Conservation (phyloP, 2,329 filamentous ascomycete species). For the Verticillium albo-atrum region DNA sequence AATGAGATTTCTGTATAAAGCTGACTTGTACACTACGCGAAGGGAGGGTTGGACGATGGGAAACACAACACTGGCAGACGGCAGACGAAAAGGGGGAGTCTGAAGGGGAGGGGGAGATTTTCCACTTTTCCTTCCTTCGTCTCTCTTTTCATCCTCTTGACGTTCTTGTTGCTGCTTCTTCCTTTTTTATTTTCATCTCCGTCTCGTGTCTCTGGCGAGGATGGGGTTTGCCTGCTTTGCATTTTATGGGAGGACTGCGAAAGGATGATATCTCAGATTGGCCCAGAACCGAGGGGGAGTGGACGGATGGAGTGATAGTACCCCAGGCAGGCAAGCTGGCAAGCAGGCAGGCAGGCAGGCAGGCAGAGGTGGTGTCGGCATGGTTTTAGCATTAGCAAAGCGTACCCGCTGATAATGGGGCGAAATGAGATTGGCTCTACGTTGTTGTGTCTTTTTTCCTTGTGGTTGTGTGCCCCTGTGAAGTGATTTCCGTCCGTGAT, state of each 20-base stretch:
- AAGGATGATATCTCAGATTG: not conserved
- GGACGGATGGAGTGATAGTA: not conserved
- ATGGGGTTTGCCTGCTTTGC: not conserved
- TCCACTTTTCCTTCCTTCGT: not conserved
- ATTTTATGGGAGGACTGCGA: not conserved
- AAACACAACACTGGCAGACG: not conserved
- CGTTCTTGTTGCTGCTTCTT: not conserved
- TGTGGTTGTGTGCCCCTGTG: not conserved
- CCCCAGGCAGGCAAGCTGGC: not conserved
- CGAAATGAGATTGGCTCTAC: not conserved
- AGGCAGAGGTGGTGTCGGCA: not conserved
- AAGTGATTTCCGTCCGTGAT: not conserved
- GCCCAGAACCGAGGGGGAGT: not conserved
- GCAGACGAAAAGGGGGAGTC: constrained; percentile 1
- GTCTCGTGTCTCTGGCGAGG: not conserved
- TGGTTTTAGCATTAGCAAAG: not conserved
- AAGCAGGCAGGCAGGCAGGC: not conserved
- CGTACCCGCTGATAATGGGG: not conserved
- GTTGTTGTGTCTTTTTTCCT: not conserved
- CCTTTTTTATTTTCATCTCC: not conserved
- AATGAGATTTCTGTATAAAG: constrained; percentile 12
- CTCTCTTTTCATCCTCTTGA: no score
- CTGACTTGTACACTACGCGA: constrained; percentile 11
- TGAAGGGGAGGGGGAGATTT: not conserved
- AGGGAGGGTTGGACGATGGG: not conserved